phyloP scores from a whole-genome alignment of 2,329 filamentous ascomycete genomes.

The Sporothrix humicola region DNA sequence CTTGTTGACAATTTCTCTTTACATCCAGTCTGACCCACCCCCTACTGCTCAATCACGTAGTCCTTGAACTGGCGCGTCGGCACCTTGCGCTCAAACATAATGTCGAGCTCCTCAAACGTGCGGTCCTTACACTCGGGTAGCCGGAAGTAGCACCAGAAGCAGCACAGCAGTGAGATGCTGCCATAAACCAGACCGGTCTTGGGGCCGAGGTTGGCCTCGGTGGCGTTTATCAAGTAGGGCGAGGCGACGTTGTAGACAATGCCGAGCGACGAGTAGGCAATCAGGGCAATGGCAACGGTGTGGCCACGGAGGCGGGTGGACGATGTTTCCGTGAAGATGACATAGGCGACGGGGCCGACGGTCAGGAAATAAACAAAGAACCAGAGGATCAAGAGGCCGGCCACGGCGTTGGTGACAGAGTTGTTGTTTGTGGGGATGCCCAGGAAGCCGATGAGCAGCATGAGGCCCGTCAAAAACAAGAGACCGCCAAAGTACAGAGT shows the following conservation, averaged over 20 bases:
- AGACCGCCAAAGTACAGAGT: constrained; percentile 45
- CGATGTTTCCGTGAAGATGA: constrained; percentile 49
- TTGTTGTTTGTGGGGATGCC: constrained; percentile 49
- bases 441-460: constrained; percentile 50
- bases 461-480: constrained; percentile 42
- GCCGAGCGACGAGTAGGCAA: constrained; percentile 48
- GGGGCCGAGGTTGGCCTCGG: constrained; percentile 43
- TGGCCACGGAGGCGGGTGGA: constrained; percentile 46
- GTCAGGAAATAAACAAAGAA: constrained; percentile 49
- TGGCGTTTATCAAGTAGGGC: constrained; percentile 41
- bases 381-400: constrained; percentile 47
- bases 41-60: constrained; percentile 29
- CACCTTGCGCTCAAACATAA: constrained; percentile 46
- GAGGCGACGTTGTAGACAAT: constrained; percentile 49
- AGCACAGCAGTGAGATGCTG: constrained; percentile 41
- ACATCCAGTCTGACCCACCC: not conserved
- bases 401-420: constrained; percentile 45
- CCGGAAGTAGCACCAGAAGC: constrained; percentile 51
- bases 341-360: constrained; percentile 50
- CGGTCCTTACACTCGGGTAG: constrained; percentile 53
- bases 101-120: constrained; percentile 56
- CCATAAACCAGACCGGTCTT: constrained; percentile 49
- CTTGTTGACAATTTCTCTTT: not conserved
- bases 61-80: constrained; percentile 37
- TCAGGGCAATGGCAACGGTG: constrained; percentile 49